phyloP scores from a whole-genome alignment of 306 rosid species.

The Amphicarpaea edgeworthii region DNA sequence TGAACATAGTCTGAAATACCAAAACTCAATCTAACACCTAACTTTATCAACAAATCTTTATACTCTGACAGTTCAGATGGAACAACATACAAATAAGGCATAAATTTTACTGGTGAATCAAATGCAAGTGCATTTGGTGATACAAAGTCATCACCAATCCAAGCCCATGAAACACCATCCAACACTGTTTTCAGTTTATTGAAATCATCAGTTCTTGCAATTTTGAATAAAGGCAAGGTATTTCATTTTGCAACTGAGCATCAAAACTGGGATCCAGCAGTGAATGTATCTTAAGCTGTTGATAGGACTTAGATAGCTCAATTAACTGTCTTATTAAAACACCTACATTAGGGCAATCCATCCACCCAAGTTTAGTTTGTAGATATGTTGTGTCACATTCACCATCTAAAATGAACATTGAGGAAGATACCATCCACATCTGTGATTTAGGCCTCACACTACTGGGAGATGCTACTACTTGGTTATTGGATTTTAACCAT shows the following conservation, averaged over 20 bases:
- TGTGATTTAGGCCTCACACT: conserved; percentile 86
- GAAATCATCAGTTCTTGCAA: conserved; percentile 70
- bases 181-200: conserved; percentile 63
- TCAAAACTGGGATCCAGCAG: conserved; percentile 64
- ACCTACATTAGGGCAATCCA: conserved; percentile 59
- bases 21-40: conserved; percentile 85
- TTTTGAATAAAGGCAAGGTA: conserved; percentile 74
- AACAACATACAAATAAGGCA: conserved; percentile 93
- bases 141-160: conserved; percentile 99
- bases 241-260: conserved; percentile 66
- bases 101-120: conserved; percentile 96
- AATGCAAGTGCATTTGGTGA: conserved; percentile 85
- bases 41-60: conserved; percentile 76
- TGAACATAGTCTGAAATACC: conserved; percentile 74
- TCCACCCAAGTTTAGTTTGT: conserved; percentile 85
- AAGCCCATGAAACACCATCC: conserved; percentile 85
- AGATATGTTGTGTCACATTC: conserved; percentile 63
- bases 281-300: conserved; percentile 67
- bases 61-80: conserved; percentile 90
- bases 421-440: conserved; percentile 89
- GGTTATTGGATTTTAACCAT: conserved; percentile 71
- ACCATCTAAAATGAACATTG: conserved; percentile 87
- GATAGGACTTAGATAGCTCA: conserved; percentile 75
- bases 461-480: conserved; percentile 71
- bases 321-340: conserved; percentile 73